Conservation (phyloP, 148 eudicot species). For the Heliosperma pusillum region DNA sequence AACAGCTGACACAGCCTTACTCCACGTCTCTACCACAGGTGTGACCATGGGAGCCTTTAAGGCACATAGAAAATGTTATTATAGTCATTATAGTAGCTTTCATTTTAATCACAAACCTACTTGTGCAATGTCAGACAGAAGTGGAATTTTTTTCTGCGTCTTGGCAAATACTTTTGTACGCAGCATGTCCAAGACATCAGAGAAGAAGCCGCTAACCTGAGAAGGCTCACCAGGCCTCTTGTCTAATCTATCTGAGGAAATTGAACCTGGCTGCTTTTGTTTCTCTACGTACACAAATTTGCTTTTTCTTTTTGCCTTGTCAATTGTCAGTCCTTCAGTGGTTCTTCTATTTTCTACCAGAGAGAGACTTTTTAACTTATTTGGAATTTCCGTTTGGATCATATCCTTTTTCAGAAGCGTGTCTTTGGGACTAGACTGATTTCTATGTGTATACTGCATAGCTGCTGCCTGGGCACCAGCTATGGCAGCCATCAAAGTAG, state of each 20-base stretch:
- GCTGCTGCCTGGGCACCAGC: constrained; percentile 67
- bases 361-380: constrained; percentile 11
- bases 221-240: constrained; percentile 21
- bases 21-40: no score
- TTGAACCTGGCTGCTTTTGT: constrained; percentile 17
- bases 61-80: no score
- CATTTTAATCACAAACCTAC: neutral
- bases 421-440: neutral
- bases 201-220: constrained; percentile 19
- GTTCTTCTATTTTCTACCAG: constrained; percentile 9
- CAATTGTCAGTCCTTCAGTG: neutral
- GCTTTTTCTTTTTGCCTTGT: constrained; percentile 9
- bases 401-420: neutral
- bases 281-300: constrained; percentile 21
- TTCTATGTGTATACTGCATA: constrained; percentile 49
- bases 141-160: no score
- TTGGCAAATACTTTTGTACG: neutral
- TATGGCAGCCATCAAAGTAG: constrained; percentile 53
- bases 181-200: neutral
- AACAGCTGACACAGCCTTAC: no score
- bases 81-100: neutral
- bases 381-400: neutral
- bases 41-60: no score
- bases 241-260: constrained; percentile 9
- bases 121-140: neutral